Conservation (phyloP, 2,329 filamentous ascomycete genomes). For the Keithomyces neogunnii region DNA sequence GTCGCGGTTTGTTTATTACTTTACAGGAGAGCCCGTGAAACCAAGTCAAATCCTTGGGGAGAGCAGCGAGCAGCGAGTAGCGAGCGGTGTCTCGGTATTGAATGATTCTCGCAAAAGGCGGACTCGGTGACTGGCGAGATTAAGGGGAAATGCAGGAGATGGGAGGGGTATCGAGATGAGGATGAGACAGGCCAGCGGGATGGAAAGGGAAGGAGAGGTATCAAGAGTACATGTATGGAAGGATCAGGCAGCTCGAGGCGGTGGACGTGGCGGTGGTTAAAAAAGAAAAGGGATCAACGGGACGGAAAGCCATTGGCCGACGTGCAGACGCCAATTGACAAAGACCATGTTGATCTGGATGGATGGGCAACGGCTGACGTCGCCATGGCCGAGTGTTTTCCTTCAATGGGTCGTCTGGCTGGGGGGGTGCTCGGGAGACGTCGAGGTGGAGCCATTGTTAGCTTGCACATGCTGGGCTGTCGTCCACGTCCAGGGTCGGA, state of each 20-base stretch:
- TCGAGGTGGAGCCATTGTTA: background rate
- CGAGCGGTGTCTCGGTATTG: too few relatives aligned
- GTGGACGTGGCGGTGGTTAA: background rate
- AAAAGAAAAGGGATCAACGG: background rate
- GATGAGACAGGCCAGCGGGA: background rate
- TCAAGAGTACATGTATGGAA: background rate
- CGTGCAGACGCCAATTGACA: too few relatives aligned
- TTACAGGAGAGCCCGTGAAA: too few relatives aligned
- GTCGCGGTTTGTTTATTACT: too few relatives aligned
- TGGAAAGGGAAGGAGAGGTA: background rate
- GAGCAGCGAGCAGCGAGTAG: too few relatives aligned
- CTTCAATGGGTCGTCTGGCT: too few relatives aligned
- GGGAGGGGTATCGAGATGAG: background rate
- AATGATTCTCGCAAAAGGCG: background rate
- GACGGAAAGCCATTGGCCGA: too few relatives aligned
- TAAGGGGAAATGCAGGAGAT: background rate
- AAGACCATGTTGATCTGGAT: too few relatives aligned
- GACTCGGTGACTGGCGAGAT: background rate
- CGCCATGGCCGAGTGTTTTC: too few relatives aligned
- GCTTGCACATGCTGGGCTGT: background rate
- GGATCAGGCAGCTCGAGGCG: background rate
- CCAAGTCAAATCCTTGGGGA: too few relatives aligned
- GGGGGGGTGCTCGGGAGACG: too few relatives aligned
- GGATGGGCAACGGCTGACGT: background rate
- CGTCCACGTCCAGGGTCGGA: background rate